Base-by-base conservation (phyloP, 805 yeast genomes). In the Candida saitoana region DNA sequence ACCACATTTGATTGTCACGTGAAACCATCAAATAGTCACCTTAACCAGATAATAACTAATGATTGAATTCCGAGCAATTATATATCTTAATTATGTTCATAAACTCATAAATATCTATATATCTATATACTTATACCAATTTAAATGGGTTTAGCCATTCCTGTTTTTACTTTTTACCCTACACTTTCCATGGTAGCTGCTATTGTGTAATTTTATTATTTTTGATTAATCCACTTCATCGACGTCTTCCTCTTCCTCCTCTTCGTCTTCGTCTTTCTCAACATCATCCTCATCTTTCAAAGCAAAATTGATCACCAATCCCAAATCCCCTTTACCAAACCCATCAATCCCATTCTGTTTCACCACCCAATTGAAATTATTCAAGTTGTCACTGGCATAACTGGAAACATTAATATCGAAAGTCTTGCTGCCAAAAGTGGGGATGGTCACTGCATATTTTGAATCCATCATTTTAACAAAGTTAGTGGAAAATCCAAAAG, bases 401-500 rank as follows among this genome's bases (percentile, higher is more conserved):
- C 54, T 59, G 15, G 60, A 59, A 5, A 74, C 67, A 45, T 73
- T 63, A 27, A 75, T 52, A 39, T 70, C 73, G 39, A 71, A 71
- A 1, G 77, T 71, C 30, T 76, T 77, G 22, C 49, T 52, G 5
- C 65, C 62, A 38, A 53, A 60, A 2, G 71, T 66, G 1, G 87
- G 87, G 36, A 81, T 59, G 41, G 70, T 60, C 3, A 82, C 70
- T 7, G 72, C 69, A 47, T 80, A 75, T 27, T 69, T 62, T 3
- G 79, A 69, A 49, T 73, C 69, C 16, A 73, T 65, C 61, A 80
- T 52, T 36, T 74, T 75, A 18, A 82, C 51, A 40, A 71, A 71
- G 19, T 76, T 74, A 2, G 84, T 79, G 47, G 71, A 76, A 51
- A 82, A 82, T 43, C 73, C 76, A 42, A 81, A 66, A 17, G 55